Evolutionary conservation across 768 basidiomycete species (phyloP), one percentile per base, ranked within the genome.

Genomic region (Ramaria sp.): DNA sequence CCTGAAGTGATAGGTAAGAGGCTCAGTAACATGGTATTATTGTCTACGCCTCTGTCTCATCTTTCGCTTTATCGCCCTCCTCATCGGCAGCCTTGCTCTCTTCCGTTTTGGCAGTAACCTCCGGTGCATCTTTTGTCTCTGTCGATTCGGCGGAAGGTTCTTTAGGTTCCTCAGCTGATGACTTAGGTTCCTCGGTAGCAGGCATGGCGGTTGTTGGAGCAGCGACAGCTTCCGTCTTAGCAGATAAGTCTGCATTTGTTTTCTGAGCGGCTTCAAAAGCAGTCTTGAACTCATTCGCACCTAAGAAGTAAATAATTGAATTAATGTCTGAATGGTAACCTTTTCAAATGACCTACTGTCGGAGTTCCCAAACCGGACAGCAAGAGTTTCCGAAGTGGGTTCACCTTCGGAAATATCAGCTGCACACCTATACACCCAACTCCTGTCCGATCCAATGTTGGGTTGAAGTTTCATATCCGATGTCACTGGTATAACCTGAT

Each of bases 361-460:
- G 57, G 91, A 75, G 73, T 96, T 99, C 62, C 91, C 95, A 65
- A 99, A 98, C 56, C 96, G 89, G 68, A 99, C 96, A 51, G 96
- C 96, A 60, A 99, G 84, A 24, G 96, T 99, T 74, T 98, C 96
- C 20, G 93, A 70, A 46, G 91, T 87, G 22, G 95, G 82, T 47
- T 89, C 91, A 53, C 78, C 76, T 69, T 99, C 96, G 53, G 95
- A 83, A 68, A 89, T 94, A 71, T 99, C 96, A 27, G 95, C 95
- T 53, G 83, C 80, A 53, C 95, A 93, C 71, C 96, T 95, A 88
- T 90, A 98, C 34, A 99, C 94, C 96, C 96, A 98, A 65, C 92
- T 95, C 72, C 96, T 82, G 76, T 99, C 96, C 51, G 94, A 98
- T 52, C 94, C 95, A 65, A 98, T 91, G 73, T 98, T 98, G 66